Conservation (phyloP, 176 grass and related monocot genomes). For the Triticum turgidum region DNA sequence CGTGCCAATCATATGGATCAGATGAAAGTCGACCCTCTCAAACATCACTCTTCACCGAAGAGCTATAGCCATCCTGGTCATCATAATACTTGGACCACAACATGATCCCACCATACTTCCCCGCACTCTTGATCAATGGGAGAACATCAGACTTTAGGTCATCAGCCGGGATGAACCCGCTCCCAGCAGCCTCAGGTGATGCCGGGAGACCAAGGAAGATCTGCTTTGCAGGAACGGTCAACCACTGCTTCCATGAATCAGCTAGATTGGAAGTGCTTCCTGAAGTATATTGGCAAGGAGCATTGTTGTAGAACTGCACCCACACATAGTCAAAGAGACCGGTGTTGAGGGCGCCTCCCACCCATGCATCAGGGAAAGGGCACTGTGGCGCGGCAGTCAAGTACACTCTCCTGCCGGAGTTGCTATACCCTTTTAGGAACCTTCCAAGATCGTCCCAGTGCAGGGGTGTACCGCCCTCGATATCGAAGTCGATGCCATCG, state of each 20-base stretch:
- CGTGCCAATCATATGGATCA: not conserved
- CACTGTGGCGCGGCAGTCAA: slow-evolving; percentile 50
- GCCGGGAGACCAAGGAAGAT: slow-evolving; percentile 51
- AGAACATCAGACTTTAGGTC: slow-evolving; percentile 45
- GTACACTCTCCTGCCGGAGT: slow-evolving; percentile 27
- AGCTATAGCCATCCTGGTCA: slow-evolving; percentile 49
- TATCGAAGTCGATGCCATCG: not conserved
- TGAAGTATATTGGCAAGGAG: slow-evolving; percentile 34
- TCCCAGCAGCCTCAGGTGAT: slow-evolving; percentile 37
- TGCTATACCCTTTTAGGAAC: slow-evolving; percentile 45
- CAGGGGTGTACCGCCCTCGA: not conserved
- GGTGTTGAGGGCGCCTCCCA: slow-evolving; percentile 36
- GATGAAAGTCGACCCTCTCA: not conserved
- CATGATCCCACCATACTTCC: slow-evolving; percentile 64
- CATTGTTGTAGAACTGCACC: slow-evolving; percentile 46
- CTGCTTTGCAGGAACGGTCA: slow-evolving; percentile 22
- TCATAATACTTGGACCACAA: slow-evolving; percentile 63
- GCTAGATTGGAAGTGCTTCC: slow-evolving; percentile 4
- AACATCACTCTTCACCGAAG: slow-evolving; percentile 45
- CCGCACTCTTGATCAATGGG: slow-evolving; percentile 33
- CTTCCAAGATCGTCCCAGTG: not conserved
- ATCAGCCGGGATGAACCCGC: slow-evolving; percentile 40
- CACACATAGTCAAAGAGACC: slow-evolving; percentile 42
- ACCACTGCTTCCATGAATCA: slow-evolving; percentile 53
- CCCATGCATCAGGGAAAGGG: slow-evolving; percentile 47